These are phyloP conservation scores for Saitoella complicata DNA, from an alignment of 805 yeast species.

Conservation along the genomic window DNA sequence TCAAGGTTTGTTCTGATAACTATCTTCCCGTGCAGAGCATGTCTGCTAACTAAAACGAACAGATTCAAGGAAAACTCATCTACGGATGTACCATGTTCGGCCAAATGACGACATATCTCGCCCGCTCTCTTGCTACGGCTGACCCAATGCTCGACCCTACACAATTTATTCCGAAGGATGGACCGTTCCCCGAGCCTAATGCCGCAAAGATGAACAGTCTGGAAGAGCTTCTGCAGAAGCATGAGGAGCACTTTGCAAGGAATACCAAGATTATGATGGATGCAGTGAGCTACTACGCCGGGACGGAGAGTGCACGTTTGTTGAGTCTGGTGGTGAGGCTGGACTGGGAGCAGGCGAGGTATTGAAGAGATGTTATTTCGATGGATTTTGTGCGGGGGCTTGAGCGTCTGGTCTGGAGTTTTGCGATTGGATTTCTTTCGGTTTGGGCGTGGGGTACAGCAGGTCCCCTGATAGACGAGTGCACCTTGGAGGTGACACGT, in stretches of 20 bases:
- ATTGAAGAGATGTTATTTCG: no score
- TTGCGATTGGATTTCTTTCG: no score
- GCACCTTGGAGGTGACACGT: no score
- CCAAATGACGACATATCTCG: conserved; percentile 32
- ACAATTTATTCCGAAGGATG: conserved; percentile 2
- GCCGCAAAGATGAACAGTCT: conserved; percentile 15
- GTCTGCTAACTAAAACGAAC: background rate
- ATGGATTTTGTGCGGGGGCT: no score
- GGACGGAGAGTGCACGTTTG: conserved; percentile 28
- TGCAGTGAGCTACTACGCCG: conserved; percentile 27
- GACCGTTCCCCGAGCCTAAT: conserved; percentile 6
- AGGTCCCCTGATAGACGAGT: no score
- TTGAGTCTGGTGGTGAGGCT: conserved; percentile 28
- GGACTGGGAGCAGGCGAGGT: conserved; percentile 1
- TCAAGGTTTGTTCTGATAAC: conserved; percentile 23
- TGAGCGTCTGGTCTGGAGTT: no score
- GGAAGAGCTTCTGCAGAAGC: conserved; percentile 17
- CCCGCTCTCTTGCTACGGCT: conserved; percentile 5
- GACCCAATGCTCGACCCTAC: no score
- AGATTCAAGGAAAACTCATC: conserved; percentile 14
- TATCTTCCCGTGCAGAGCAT: background rate
- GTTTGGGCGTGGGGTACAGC: no score
- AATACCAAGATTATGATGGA: conserved; percentile 27
- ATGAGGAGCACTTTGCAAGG: conserved; percentile 26
- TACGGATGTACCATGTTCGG: conserved; percentile 27